Conservation (phyloP, 495 filamentous ascomycete genomes). For the Pseudevernia furfuracea region DNA sequence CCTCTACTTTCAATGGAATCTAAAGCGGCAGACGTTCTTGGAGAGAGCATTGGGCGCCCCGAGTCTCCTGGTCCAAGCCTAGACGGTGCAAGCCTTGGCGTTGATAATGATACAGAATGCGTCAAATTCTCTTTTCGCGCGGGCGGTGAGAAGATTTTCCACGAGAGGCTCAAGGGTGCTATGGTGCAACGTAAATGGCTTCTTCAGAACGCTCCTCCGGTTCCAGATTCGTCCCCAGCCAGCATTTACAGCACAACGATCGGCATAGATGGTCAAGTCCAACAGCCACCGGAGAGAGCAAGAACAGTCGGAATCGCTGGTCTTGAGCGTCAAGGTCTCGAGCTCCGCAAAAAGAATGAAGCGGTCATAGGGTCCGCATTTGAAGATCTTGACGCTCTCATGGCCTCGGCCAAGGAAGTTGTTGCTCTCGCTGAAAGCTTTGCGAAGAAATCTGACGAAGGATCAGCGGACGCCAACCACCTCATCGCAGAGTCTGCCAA, state of each 20-base stretch:
- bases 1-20: constrained; percentile 56
- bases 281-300: constrained; percentile 35
- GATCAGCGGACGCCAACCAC: constrained; percentile 57
- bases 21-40: constrained; percentile 25
- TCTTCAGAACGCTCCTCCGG: constrained; percentile 81
- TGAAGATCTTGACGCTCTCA: constrained; percentile 91
- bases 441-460: constrained; percentile 54
- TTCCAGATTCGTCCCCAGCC: constrained; percentile 53
- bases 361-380: constrained; percentile 89
- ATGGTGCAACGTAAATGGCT: constrained; percentile 96
- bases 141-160: constrained; percentile 84
- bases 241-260: constrained; percentile 17
- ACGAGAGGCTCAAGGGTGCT: constrained; percentile 77
- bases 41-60: constrained; percentile 32
- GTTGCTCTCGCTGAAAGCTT: constrained; percentile 88
- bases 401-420: constrained; percentile 94
- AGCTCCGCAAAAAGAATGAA: constrained; percentile 84
- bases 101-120: constrained; percentile 57
- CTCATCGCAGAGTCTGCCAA: constrained; percentile 76
- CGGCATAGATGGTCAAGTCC: constrained; percentile 13
- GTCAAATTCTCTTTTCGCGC: constrained; percentile 87
- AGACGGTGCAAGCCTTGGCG: constrained; percentile 33
- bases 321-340: constrained; percentile 73
- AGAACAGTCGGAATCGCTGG: constrained; percentile 85
- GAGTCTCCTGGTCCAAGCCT: constrained; percentile 74